These are phyloP conservation scores for Penicillium coffeae DNA, from an alignment of 495 filamentous ascomycete genomes.

Conservation along the genomic window DNA sequence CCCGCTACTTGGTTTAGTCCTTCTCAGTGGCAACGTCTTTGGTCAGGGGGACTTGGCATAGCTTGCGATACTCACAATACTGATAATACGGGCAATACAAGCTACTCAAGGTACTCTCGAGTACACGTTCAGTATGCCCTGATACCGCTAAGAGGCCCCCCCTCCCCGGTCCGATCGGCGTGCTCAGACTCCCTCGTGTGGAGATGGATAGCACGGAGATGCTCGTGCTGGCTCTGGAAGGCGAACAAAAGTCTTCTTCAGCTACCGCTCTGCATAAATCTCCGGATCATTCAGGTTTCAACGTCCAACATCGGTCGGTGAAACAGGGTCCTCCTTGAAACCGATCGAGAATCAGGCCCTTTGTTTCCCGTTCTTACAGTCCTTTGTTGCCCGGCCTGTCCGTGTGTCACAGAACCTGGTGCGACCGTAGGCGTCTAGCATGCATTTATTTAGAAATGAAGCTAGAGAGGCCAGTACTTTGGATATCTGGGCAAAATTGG, in stretches of 20 bases:
- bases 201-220: neutral
- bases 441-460: too few species aligned
- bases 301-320: conserved; percentile 1
- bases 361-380: neutral
- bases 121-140: too few species aligned
- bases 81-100: too few species aligned
- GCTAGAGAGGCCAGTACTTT: neutral
- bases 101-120: too few species aligned
- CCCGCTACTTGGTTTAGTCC: too few species aligned
- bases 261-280: neutral
- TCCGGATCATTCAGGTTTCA: conserved; percentile 4
- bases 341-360: neutral
- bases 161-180: neutral
- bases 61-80: too few species aligned
- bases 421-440: neutral
- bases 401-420: neutral
- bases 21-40: too few species aligned
- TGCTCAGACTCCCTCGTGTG: neutral
- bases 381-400: neutral
- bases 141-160: too few species aligned
- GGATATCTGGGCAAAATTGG: neutral
- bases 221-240: neutral
- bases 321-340: neutral
- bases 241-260: neutral
- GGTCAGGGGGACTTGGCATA: too few species aligned